Conservation (phyloP, 2,329 filamentous ascomycete species). For the Colletotrichum tropicale region DNA sequence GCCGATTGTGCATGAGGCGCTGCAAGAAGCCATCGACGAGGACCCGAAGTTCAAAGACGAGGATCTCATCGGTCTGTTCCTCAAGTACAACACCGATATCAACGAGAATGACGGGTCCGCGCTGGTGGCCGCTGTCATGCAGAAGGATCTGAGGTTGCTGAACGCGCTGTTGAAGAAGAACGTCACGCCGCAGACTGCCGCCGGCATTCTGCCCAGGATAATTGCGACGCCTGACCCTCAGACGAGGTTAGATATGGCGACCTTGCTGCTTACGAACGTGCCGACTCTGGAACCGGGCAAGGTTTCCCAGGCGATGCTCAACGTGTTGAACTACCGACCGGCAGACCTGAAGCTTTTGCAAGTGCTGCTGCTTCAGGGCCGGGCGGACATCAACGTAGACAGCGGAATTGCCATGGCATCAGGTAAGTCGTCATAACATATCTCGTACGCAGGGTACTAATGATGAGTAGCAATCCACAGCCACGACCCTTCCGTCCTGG, state of each 20-base stretch:
- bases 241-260: constrained; percentile 50
- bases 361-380: constrained; percentile 54
- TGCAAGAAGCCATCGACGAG: constrained; percentile 58
- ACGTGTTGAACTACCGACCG: constrained; percentile 46
- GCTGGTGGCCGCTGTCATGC: constrained; percentile 51
- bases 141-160: constrained; percentile 52
- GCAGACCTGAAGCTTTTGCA: constrained; percentile 55
- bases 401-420: constrained; percentile 46
- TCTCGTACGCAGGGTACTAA: not conserved
- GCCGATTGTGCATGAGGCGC: constrained; percentile 49
- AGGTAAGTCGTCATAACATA: constrained; percentile 27
- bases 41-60: constrained; percentile 52
- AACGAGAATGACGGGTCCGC: constrained; percentile 58
- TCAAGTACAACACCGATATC: constrained; percentile 57
- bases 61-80: constrained; percentile 54
- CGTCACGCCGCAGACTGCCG: constrained; percentile 50
- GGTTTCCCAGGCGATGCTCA: constrained; percentile 46
- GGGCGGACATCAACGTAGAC: constrained; percentile 57
- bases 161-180: constrained; percentile 47
- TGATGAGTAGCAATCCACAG: constrained; percentile 40
- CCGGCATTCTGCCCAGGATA: constrained; percentile 51
- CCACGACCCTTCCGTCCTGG: constrained; percentile 52
- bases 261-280: constrained; percentile 49
- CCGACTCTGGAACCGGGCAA: constrained; percentile 46
- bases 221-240: constrained; percentile 49